Evolutionary conservation across 495 filamentous ascomycete species (phyloP).

Genomic region (Podospora bellae-mahoneyi): DNA sequence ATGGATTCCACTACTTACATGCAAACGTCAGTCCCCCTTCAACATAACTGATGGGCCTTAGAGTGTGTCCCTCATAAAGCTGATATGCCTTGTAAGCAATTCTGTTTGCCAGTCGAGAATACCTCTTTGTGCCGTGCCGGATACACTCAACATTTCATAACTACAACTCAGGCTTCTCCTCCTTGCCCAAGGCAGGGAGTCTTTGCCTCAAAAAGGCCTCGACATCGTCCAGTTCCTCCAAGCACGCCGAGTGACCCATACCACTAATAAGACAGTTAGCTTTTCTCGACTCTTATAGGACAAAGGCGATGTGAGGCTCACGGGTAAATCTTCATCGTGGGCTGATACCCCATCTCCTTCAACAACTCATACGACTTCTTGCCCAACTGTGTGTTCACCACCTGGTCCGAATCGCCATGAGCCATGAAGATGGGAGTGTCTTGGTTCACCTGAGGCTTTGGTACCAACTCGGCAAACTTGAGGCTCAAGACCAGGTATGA

Average conservation of each 20-base stretch:
- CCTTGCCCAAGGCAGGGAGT: slow-evolving; percentile 50
- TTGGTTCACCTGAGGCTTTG: slow-evolving; percentile 66
- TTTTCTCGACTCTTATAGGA: neutral
- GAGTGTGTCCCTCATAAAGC: neutral
- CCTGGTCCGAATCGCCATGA: slow-evolving; percentile 70
- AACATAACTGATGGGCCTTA: neutral
- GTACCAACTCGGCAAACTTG: slow-evolving; percentile 64
- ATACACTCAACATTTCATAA: neutral
- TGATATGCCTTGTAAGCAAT: neutral
- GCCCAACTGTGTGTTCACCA: slow-evolving; percentile 69
- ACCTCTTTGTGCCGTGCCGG: neutral
- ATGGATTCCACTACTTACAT: neutral
- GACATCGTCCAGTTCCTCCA: slow-evolving; percentile 76
- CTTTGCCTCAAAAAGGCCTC: slow-evolving; percentile 67
- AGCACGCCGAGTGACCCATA: slow-evolving; percentile 72
- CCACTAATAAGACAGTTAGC: slow-evolving; percentile 40
- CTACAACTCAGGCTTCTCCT: slow-evolving; percentile 44
- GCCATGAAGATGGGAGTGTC: slow-evolving; percentile 83
- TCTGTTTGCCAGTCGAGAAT: neutral
- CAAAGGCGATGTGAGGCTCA: slow-evolving; percentile 41
- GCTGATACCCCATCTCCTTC: slow-evolving; percentile 62
- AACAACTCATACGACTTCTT: slow-evolving; percentile 58
- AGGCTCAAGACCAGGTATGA: slow-evolving; percentile 73
- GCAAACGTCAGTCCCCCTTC: neutral
- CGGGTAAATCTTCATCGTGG: slow-evolving; percentile 73